Conservation (phyloP, 192 early-diverging fungal species). For the Jimgerdemannia lactiflua region DNA sequence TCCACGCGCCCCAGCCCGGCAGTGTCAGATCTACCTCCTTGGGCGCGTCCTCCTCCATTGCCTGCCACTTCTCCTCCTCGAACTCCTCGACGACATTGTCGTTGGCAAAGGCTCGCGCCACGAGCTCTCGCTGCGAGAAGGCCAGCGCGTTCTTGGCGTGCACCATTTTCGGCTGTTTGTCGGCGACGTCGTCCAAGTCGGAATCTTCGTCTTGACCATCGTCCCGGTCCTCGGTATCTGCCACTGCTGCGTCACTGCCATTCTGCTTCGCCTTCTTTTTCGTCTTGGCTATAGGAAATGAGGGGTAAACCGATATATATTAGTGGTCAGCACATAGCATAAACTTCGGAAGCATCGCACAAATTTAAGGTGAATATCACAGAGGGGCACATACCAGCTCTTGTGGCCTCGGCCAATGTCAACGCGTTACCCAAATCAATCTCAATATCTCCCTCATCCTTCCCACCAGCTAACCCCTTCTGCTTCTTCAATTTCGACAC, state of each 20-base stretch:
- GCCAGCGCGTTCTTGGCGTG: slow-evolving; percentile 49
- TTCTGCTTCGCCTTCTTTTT: slow-evolving; percentile 15
- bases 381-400: slow-evolving; percentile 8
- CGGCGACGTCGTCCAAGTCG: slow-evolving; percentile 29
- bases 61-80: slow-evolving; percentile 75
- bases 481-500: neutral
- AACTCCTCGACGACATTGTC: slow-evolving; percentile 93
- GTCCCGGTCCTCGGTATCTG: slow-evolving; percentile 17
- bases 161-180: slow-evolving; percentile 50
- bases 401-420: slow-evolving; percentile 45
- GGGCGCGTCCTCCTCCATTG: slow-evolving; percentile 70
- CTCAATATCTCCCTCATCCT: slow-evolving; percentile 53
- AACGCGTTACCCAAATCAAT: slow-evolving; percentile 67
- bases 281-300: slow-evolving; percentile 4
- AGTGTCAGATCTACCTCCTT: slow-evolving; percentile 81
- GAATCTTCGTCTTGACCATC: slow-evolving; percentile 35
- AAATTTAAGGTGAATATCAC: neutral
- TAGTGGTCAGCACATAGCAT: neutral
- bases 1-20: slow-evolving; percentile 96
- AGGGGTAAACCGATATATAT: slow-evolving; percentile 1
- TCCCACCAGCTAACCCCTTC: neutral
- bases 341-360: neutral
- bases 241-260: neutral
- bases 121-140: slow-evolving; percentile 77
- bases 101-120: slow-evolving; percentile 93